Evolutionary conservation across 2,329 filamentous ascomycete species (phyloP).

Genomic region (Penicillium sp.): DNA sequence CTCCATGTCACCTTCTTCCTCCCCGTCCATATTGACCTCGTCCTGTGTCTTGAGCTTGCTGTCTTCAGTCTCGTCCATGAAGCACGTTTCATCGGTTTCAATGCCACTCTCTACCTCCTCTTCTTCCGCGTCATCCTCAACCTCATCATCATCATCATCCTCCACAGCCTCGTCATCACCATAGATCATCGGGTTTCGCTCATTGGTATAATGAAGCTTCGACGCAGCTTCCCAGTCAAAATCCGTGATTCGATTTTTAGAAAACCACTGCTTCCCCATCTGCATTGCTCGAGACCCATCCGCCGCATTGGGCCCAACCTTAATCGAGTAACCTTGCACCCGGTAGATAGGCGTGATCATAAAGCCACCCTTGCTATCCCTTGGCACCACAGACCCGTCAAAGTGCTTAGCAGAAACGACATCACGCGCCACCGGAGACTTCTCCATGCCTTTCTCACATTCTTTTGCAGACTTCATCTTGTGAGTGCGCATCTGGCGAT

Average conservation of each 20-base stretch:
- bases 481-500: slow-evolving; percentile 11
- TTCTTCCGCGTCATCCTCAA: too few species aligned
- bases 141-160: not conserved
- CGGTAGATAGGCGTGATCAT: slow-evolving; percentile 2
- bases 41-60: not conserved
- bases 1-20: not conserved
- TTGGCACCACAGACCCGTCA: slow-evolving; percentile 5
- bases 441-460: slow-evolving; percentile 2
- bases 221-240: slow-evolving; percentile 5
- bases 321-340: slow-evolving; percentile 7
- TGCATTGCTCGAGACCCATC: not conserved
- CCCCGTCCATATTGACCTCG: too few species aligned
- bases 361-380: not conserved
- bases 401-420: slow-evolving; percentile 5
- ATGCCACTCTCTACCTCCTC: not conserved
- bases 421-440: not conserved
- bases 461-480: slow-evolving; percentile 1
- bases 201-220: slow-evolving; percentile 2
- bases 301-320: not conserved
- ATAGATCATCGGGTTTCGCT: not conserved
- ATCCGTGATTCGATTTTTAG: not conserved
- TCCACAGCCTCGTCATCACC: not conserved
- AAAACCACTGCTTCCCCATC: not conserved
- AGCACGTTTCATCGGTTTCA: not conserved
- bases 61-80: not conserved